Evolutionary conservation across 2,329 filamentous ascomycete species (phyloP), one percentile per base, ranked within the genome.

Genomic region (Colletotrichum zoysiae): DNA sequence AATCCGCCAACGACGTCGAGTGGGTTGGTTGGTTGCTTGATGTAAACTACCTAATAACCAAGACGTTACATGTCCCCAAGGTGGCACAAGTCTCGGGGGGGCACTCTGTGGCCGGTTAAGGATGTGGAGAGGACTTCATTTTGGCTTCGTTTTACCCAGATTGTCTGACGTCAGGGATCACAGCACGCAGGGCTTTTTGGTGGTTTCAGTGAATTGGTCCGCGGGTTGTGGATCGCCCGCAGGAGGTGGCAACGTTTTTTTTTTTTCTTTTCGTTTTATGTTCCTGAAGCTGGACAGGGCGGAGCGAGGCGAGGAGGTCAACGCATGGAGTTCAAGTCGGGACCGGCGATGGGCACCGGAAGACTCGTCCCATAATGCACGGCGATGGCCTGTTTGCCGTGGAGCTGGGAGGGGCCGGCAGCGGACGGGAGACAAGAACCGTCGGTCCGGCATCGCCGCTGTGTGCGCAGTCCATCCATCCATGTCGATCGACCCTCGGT

Each of bases 81-180:
- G 58, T 58, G 40, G 35, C 59, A 14, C 33, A 38, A 30, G n/a
- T 55, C 30, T 16, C 23, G 12, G 38, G 23, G n/a, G 30, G 35
- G 55, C 11, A 35, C 18, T 11, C 35, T 26, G 2, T 11, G 23
- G 26, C 33, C 33, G 14, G 44, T 26, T 38, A 12, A 66, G 35
- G 16, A 26, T 60, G 56, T 67, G 67, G 67, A 26, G 33, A 44
- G 35, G 18, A 14, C 8, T 69, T 58, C 56, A 26, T 40, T 42
- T 44, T 62, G 40, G 40, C 16, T 35, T 35, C 56, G 42, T 70
- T 71, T 67, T 57, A 48, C 26, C 51, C 64, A 62, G 12, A 58
- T 71, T 67, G 38, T 35, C 42, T 71, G 42, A 65, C 57, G 50
- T 57, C 44, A 44, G 57, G 56, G 14, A 35, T 56, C 33, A 44